These are phyloP conservation scores for Vicia villosa DNA, from an alignment of 306 rosid genomes.

Conservation along the genomic window DNA sequence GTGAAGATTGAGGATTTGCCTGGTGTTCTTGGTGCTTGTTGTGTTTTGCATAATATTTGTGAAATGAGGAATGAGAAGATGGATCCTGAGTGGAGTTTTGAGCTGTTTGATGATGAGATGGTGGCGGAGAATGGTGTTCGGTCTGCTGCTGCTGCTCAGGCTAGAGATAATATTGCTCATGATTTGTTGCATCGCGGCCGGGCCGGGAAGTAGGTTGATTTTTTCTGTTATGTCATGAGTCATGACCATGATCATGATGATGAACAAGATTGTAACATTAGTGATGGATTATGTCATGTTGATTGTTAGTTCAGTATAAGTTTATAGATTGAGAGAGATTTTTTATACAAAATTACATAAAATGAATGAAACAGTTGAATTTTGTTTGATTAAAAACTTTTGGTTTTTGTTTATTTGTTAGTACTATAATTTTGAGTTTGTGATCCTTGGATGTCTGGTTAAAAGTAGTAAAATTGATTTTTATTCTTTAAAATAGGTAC, in stretches of 20 bases:
- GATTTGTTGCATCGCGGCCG: constrained; percentile 74
- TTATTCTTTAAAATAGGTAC: neutral
- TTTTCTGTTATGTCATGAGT: neutral
- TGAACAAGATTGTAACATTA: constrained; percentile 22
- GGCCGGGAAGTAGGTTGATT: constrained; percentile 44
- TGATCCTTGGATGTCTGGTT: neutral
- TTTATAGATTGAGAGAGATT: neutral
- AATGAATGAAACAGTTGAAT: constrained; percentile 27
- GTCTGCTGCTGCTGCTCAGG: constrained; percentile 48
- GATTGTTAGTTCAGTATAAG: neutral
- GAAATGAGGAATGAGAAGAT: constrained; percentile 64
- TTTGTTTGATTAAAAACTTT: neutral
- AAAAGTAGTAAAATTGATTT: neutral
- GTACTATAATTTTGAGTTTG: neutral
- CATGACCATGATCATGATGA: too few relatives aligned
- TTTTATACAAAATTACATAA: neutral
- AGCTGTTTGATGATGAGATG: constrained; percentile 74
- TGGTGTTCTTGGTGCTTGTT: constrained; percentile 79
- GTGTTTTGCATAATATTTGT: constrained; percentile 85
- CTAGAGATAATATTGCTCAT: constrained; percentile 77
- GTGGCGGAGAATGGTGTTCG: constrained; percentile 47
- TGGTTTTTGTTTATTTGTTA: neutral
- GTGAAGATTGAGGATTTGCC: constrained; percentile 85
- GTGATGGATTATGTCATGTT: neutral
- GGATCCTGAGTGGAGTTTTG: constrained; percentile 44